phyloP scores from a whole-genome alignment of 495 filamentous ascomycete species.

The Podospora conica region DNA sequence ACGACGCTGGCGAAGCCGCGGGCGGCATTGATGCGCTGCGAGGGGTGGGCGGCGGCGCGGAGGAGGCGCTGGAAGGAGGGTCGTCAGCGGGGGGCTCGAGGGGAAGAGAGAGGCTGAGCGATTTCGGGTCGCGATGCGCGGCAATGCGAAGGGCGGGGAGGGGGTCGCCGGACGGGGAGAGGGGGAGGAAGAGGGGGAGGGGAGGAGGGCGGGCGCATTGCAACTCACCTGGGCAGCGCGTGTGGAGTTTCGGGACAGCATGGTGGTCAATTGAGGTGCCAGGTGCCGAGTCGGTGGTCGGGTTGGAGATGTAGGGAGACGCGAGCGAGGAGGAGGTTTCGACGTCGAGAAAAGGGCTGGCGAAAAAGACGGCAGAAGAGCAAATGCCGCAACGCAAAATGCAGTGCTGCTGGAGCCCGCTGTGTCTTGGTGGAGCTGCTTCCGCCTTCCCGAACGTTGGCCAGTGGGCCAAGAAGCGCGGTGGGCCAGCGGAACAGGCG shows the following conservation, averaged over 20 bases:
- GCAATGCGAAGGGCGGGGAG: not conserved
- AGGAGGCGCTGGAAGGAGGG: constrained; percentile 46
- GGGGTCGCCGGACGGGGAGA: not conserved
- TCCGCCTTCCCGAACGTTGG: not conserved
- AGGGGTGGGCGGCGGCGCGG: constrained; percentile 46
- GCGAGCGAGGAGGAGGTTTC: constrained; percentile 6
- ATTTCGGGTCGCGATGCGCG: constrained; percentile 8
- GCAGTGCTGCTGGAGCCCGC: not conserved
- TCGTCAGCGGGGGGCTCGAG: constrained; percentile 19
- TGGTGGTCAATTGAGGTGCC: constrained; percentile 33
- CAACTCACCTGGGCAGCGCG: constrained; percentile 42
- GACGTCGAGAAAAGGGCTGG: constrained; percentile 7
- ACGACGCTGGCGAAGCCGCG: constrained; percentile 62
- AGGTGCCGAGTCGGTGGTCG: constrained; percentile 10
- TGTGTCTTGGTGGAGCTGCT: constrained; percentile 8
- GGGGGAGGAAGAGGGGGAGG: not conserved
- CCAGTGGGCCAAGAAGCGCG: not conserved
- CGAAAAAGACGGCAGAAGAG: constrained; percentile 9
- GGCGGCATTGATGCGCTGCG: constrained; percentile 36
- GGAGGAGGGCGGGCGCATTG: not conserved
- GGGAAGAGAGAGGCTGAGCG: constrained; percentile 12
- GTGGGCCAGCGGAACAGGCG: not conserved
- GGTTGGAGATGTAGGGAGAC: constrained; percentile 1
- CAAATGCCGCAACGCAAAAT: constrained; percentile 33
- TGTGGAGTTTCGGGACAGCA: constrained; percentile 57